A percentile compares a stretch with the other conserved stretches of the same genome.
Conservation (phyloP, 768 basidiomycete genomes). For the Suillus variegatus region DNA sequence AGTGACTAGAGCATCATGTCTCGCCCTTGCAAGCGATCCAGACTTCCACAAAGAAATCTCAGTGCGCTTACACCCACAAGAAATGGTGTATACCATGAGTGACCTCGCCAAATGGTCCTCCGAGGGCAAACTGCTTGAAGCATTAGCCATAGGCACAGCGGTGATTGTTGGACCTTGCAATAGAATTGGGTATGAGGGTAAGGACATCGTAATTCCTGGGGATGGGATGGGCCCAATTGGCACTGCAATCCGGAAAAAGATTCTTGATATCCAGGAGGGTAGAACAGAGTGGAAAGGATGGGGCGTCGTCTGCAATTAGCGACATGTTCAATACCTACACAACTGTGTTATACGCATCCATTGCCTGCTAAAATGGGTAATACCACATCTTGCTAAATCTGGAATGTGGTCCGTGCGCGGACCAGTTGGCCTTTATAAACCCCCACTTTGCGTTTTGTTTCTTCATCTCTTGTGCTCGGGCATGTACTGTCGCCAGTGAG, state of each 20-base stretch:
- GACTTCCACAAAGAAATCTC: conserved; percentile 33
- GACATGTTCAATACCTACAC: neutral
- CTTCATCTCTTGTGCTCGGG: no score
- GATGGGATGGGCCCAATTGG: conserved; percentile 57
- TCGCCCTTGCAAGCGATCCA: conserved; percentile 70
- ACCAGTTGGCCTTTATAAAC: no score
- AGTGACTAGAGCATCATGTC: conserved; percentile 85
- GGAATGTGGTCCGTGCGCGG: no score
- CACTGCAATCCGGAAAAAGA: conserved; percentile 64
- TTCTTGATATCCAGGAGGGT: conserved; percentile 81
- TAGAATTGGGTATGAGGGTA: conserved; percentile 71
- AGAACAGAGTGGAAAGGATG: conserved; percentile 61
- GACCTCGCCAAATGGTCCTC: conserved; percentile 57
- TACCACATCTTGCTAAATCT: no score
- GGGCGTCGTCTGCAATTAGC: conserved; percentile 46
- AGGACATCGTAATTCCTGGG: conserved; percentile 63
- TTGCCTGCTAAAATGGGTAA: neutral
- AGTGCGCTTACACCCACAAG: conserved; percentile 46
- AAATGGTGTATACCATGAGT: conserved; percentile 59
- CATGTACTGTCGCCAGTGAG: no score
- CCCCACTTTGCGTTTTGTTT: no score
- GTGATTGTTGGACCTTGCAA: conserved; percentile 74
- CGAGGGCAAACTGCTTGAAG: conserved; percentile 72
- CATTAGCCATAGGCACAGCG: conserved; percentile 86
- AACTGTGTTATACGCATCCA: no score